Evolutionary conservation across 2,329 filamentous ascomycete genomes (phyloP), one percentile per base, ranked within the genome.

Genomic region (Fusarium udum): DNA sequence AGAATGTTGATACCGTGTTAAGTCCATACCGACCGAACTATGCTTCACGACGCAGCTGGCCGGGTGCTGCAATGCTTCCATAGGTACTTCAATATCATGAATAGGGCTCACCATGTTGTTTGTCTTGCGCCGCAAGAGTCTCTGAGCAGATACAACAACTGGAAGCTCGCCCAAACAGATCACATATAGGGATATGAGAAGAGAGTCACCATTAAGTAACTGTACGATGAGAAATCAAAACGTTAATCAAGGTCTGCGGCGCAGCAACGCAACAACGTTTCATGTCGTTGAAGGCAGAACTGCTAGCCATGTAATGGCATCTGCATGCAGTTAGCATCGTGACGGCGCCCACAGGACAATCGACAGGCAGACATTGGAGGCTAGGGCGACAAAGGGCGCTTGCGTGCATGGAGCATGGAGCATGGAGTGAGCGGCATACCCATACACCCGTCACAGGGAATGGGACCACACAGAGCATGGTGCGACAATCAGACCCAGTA

Each of bases 401-500:
- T 72, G 64, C 57, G 61, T 60, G 63, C 62, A 73, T 45, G 22
- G 39, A 46, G 39, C 45, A 48, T 20, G 24, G 51, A 53, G 36
- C 36, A 52, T 51, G 37, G 39, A 57, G 39, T 43, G 49, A 58
- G 52, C 24, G 53, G 60, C 63, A 66, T 61, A 53, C 61, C 67
- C 60, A 64, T 37, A 69, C 66, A 56, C 74, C 67, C 62, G 65
- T 71, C 70, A 74, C 67, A 76, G 45, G 61, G 62, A 68, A 67
- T 48, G 63, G 51, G 56, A 37, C 62, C 62, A 43, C 64, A 53
- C 60, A 61, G 55, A 73, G 67, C 75, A 77, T 74, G 72, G 74
- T 77, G 75, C 72, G 70, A 77, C 75, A 75, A 40, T 59, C 64
- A 76, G 75, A 76, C 75, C 75, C 75, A 66, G 61, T 72, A 65